phyloP scores from a whole-genome alignment of 1,284 basidiomycete genomes.

The Microbotryum saponariae region DNA sequence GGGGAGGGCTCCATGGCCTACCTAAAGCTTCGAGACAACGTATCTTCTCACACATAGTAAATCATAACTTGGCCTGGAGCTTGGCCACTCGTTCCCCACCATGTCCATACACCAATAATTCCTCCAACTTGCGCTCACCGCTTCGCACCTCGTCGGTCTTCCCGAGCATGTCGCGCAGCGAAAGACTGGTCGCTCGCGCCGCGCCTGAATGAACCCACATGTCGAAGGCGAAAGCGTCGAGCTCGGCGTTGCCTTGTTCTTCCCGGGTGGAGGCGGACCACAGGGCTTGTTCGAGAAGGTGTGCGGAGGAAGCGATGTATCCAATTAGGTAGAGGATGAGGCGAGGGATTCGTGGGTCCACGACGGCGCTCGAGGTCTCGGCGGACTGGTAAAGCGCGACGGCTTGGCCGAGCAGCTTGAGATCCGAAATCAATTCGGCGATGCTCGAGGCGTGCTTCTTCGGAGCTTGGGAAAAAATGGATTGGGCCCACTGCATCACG shows the following conservation, averaged over 20 bases:
- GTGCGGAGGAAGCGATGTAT: conserved; percentile 49
- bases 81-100: no score
- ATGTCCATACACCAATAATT: no score
- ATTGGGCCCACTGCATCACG: conserved; percentile 50
- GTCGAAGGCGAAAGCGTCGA: conserved; percentile 42
- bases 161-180: no score
- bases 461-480: conserved; percentile 46
- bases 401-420: neutral
- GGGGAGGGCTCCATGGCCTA: neutral
- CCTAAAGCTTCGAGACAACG: neutral
- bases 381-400: conserved; percentile 36
- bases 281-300: conserved; percentile 57
- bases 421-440: neutral
- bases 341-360: conserved; percentile 49
- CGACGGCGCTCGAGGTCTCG: conserved; percentile 44
- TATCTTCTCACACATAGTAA: no score
- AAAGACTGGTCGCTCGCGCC: no score
- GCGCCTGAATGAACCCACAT: conserved; percentile 47
- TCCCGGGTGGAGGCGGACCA: conserved; percentile 49
- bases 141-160: no score
- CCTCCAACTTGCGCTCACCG: no score
- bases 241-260: conserved; percentile 46
- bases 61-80: no score
- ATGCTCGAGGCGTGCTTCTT: conserved; percentile 21
- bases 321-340: conserved; percentile 55